Base-by-base conservation (phyloP, 768 basidiomycete species). In the Mycena polygramma region DNA sequence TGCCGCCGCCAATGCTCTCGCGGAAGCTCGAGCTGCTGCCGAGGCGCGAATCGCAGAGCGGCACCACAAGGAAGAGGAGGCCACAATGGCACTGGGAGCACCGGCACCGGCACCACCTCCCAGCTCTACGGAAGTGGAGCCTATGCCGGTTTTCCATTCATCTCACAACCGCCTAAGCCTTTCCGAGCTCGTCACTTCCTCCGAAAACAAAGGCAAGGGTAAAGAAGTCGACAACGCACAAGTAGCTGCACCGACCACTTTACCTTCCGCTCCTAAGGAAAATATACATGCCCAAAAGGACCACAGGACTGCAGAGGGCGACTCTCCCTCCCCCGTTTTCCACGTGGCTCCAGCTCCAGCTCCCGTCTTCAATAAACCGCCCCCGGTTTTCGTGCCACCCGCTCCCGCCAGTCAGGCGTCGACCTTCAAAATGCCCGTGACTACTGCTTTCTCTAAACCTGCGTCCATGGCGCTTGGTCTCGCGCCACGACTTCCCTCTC, bases 31-130 rank as follows among this genome's bases (percentile, higher is more conserved):
- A 80, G 81, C 90, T 69, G 86, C 87, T 49, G 92, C 92, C 10
- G 91, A 94, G 78, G 92, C 89, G 7, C 85, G 88, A 66, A 84
- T 94, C 26, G 91, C 89, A 2, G 87, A 93, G 77, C 82, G 92
- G 66, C 87, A 90, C 75, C 84, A 86, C 66, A 83, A 88, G 53
- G 83, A 83, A 37, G 80, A 83, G 57, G 76, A 77, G 68, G 78
- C 77, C 36, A 77, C 65, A 19, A 72, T 68, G 30, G 70, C 72
- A 19, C 24, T 64, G 19, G 65, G 59, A 19, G 57, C 57, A 20
- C 58, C 75, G 51, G 57, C 41, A 15, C 55, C 36, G 35, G 71
- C 68, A 19, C 46, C 64, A 24, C 15, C 51, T 60, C 43, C 17
- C 5, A 55, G 35, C 65, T 13, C 35, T 51, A 52, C 24, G 24